Evolutionary conservation across 2,329 filamentous ascomycete species (phyloP).

Genomic region (Curvularia verruculosa): DNA sequence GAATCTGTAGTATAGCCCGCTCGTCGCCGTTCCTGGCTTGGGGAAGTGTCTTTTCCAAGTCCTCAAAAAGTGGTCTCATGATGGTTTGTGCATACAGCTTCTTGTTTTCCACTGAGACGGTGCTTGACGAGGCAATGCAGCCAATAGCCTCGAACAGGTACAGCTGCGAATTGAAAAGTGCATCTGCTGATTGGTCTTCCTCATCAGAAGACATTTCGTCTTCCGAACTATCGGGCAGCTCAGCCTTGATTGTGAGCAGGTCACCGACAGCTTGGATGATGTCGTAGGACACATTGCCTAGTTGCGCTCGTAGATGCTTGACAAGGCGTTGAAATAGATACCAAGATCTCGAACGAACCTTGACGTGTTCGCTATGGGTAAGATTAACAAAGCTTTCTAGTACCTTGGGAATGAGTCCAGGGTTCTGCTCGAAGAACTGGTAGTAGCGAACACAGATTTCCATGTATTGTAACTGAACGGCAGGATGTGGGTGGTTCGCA

Average conservation of each 20-base stretch:
- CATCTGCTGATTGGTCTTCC: conserved; percentile 86
- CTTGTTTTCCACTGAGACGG: conserved; percentile 82
- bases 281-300: conserved; percentile 88
- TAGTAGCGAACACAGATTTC: conserved; percentile 96
- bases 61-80: conserved; percentile 86
- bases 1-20: conserved; percentile 83
- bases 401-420: conserved; percentile 80
- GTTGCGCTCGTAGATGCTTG: conserved; percentile 80
- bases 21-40: conserved; percentile 81
- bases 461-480: conserved; percentile 95
- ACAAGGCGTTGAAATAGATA: conserved; percentile 94
- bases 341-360: conserved; percentile 91
- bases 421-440: conserved; percentile 86
- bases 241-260: conserved; percentile 86
- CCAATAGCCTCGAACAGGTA: conserved; percentile 95
- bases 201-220: conserved; percentile 96
- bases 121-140: conserved; percentile 81
- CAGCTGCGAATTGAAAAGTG: conserved; percentile 87
- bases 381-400: conserved; percentile 90
- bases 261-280: conserved; percentile 91
- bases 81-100: conserved; percentile 85
- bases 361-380: conserved; percentile 84
- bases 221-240: conserved; percentile 76
- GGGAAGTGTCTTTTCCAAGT: conserved; percentile 80
- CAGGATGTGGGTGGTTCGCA: conserved; percentile 83